These are phyloP conservation scores for Teunomyces lycoperdinae DNA, from an alignment of 805 yeast genomes.

Conservation along the genomic window DNA sequence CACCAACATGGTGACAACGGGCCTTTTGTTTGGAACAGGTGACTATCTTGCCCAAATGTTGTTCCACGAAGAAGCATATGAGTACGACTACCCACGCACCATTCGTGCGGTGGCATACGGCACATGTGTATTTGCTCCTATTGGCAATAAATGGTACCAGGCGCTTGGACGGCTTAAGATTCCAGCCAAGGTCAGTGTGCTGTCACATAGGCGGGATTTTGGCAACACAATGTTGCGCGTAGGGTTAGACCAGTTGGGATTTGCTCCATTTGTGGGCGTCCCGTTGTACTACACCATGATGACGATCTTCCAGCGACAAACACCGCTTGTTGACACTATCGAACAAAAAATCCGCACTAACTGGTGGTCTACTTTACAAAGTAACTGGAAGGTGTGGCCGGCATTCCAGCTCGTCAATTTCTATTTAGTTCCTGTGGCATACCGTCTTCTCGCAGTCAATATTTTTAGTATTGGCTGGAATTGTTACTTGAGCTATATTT, in stretches of 20 bases:
- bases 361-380: slow-evolving; percentile 63
- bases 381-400: slow-evolving; percentile 93
- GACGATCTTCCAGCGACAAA: slow-evolving; percentile 58
- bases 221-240: slow-evolving; percentile 43
- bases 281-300: slow-evolving; percentile 69
- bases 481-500: slow-evolving; percentile 60
- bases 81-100: slow-evolving; percentile 55
- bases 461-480: slow-evolving; percentile 80
- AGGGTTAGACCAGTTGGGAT: slow-evolving; percentile 64
- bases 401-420: slow-evolving; percentile 78
- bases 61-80: slow-evolving; percentile 29
- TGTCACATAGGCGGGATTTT: slow-evolving; percentile 1
- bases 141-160: slow-evolving; percentile 71
- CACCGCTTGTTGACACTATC: slow-evolving; percentile 39
- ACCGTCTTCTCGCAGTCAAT: slow-evolving; percentile 67
- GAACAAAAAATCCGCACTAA: slow-evolving; percentile 44
- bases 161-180: slow-evolving; percentile 26
- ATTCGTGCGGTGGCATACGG: slow-evolving; percentile 69
- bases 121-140: slow-evolving; percentile 67
- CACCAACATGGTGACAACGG: slow-evolving; percentile 49
- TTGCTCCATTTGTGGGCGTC: slow-evolving; percentile 73
- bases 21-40: slow-evolving; percentile 68
- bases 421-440: slow-evolving; percentile 67
- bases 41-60: slow-evolving; percentile 68
- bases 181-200: background rate